Evolutionary conservation across 768 basidiomycete genomes (phyloP).

Genomic region (Gymnopilus dilepis): DNA sequence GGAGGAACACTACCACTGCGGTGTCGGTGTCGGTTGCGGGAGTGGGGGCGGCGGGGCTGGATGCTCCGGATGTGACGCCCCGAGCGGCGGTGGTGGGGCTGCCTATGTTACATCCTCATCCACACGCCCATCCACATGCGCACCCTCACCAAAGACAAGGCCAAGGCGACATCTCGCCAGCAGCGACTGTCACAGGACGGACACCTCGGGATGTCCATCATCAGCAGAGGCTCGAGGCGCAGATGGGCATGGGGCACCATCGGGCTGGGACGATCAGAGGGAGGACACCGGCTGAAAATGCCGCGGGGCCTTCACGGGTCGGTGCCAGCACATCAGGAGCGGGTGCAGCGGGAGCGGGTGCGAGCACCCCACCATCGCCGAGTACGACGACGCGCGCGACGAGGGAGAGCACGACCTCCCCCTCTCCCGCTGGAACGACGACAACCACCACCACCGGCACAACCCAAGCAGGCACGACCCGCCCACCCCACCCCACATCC

Average conservation of each 20-base stretch:
- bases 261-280: constrained; percentile 34
- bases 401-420: too few relatives aligned
- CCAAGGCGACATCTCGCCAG: too few relatives aligned
- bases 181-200: too few relatives aligned
- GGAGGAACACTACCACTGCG: constrained; percentile 31
- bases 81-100: constrained; percentile 64
- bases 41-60: constrained; percentile 20
- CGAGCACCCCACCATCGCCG: background rate
- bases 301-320: background rate
- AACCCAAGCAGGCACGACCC: background rate
- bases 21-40: too few relatives aligned
- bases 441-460: background rate
- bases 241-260: constrained; percentile 31
- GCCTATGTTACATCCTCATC: constrained; percentile 36
- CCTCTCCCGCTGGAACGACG: too few relatives aligned
- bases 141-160: too few relatives aligned
- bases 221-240: background rate
- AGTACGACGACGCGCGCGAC: too few relatives aligned
- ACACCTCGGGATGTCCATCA: too few relatives aligned
- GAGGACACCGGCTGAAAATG: constrained; percentile 16
- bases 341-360: background rate
- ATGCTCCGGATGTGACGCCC: constrained; percentile 65
- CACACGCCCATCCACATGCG: too few relatives aligned
- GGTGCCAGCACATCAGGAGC: background rate
- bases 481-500: constrained; percentile 1